These are phyloP conservation scores for Podila clonocystis DNA, from an alignment of 192 early-diverging fungal species.

Conservation along the genomic window DNA sequence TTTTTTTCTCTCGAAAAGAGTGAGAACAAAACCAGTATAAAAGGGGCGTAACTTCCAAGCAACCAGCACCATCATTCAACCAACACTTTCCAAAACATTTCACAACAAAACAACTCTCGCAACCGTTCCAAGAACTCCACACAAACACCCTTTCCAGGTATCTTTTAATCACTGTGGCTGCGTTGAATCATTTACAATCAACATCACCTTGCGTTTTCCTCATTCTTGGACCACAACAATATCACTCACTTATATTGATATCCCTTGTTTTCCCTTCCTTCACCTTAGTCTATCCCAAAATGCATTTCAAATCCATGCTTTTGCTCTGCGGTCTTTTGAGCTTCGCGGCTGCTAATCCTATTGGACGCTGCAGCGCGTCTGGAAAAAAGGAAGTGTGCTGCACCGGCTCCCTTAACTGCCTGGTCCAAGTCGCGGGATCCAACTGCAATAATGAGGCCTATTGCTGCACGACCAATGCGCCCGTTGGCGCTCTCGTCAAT, in stretches of 20 bases:
- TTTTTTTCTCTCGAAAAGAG: too few species aligned
- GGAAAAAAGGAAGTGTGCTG: conserved; percentile 12
- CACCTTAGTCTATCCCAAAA: conserved; percentile 13
- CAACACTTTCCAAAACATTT: too few species aligned
- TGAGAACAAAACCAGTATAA: too few species aligned
- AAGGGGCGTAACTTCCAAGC: too few species aligned
- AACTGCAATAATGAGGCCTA: background rate
- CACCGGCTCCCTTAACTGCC: background rate
- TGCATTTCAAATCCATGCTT: conserved; percentile 10
- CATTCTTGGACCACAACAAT: background rate
- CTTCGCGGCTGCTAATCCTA: background rate
- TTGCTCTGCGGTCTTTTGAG: conserved; percentile 7
- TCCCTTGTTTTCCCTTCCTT: background rate
- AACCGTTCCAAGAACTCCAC: too few species aligned
- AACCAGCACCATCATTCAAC: too few species aligned
- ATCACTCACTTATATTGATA: conserved; percentile 5
- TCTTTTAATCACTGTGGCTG: too few species aligned
- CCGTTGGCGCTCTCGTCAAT: background rate
- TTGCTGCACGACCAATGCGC: conserved; percentile 2
- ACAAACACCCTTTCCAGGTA: too few species aligned
- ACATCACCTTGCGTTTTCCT: too few species aligned
- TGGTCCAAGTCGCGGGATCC: background rate
- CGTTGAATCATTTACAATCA: too few species aligned
- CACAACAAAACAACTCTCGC: too few species aligned
- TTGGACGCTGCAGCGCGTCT: background rate